These are phyloP conservation scores for Volvox reticuliferus DNA, from an alignment of 139 green algal species.

Conservation along the genomic window DNA sequence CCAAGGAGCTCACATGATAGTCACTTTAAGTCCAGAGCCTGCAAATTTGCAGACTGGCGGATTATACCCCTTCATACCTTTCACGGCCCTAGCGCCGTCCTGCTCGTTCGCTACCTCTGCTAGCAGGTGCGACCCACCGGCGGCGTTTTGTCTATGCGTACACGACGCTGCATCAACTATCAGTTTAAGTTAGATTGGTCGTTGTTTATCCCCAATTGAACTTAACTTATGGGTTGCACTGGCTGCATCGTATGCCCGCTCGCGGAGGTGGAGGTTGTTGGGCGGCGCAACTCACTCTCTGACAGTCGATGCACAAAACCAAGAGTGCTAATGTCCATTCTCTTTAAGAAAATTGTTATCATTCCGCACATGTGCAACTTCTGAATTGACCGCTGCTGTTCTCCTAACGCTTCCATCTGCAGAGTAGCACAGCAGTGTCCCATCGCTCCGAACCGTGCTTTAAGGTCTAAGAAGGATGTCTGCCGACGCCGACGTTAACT, in stretches of 20 bases:
- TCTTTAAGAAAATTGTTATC: no score
- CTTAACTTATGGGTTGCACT: background rate
- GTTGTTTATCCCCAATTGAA: background rate
- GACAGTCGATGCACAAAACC: background rate
- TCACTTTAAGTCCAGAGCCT: constrained; percentile 23
- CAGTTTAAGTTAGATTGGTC: background rate
- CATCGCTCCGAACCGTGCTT: background rate
- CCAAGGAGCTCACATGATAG: background rate
- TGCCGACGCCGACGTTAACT: constrained; percentile 42
- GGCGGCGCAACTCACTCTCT: background rate
- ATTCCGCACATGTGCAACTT: no score
- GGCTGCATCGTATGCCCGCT: background rate
- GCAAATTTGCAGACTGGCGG: constrained; percentile 16
- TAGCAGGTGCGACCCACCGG: constrained; percentile 11
- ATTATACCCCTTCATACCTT: background rate
- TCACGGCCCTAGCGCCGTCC: constrained; percentile 16
- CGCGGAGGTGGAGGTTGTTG: background rate
- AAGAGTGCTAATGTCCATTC: background rate
- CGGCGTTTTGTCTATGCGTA: background rate
- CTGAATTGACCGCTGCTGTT: background rate
- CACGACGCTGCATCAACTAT: background rate
- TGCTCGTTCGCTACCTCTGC: constrained; percentile 36
- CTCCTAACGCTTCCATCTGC: background rate
- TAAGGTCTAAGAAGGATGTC: constrained; percentile 25
- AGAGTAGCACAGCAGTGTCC: constrained; percentile 25